A percentile compares a stretch with the other conserved stretches of the same genome.
Evolutionary conservation across 768 basidiomycete species (phyloP).

Genomic region (Lentinula detonsa): DNA sequence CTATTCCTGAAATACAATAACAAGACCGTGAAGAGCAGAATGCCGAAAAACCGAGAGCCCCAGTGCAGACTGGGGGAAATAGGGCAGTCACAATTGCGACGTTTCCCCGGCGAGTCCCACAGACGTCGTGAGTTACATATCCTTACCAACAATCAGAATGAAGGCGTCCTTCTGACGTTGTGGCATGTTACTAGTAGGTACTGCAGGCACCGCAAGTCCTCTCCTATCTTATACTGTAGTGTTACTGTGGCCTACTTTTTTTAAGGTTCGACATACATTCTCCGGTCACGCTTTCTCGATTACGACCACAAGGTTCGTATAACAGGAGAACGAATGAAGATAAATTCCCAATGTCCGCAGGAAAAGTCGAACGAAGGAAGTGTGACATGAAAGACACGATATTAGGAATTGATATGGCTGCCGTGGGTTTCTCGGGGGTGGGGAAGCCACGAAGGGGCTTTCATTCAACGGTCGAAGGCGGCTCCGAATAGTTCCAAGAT

Average conservation of each 20-base stretch:
- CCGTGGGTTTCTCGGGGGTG: neutral
- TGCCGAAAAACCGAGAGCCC: too few species aligned
- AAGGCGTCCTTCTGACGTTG: neutral
- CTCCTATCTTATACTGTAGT: neutral
- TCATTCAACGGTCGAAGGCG: neutral
- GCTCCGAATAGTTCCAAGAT: neutral
- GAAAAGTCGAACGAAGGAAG: too few species aligned
- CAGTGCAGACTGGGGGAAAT: neutral
- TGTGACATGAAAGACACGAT: neutral
- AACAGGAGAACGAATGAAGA: too few species aligned
- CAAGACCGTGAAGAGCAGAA: too few species aligned
- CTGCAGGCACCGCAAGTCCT: neutral
- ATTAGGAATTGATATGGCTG: neutral
- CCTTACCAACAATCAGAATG: neutral
- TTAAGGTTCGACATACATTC: too few species aligned
- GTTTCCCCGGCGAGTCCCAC: neutral
- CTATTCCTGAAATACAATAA: too few species aligned
- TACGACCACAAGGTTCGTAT: too few species aligned
- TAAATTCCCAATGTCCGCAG: too few species aligned
- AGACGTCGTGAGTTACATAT: neutral
- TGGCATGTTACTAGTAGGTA: neutral
- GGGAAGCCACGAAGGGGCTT: neutral
- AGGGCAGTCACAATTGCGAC: neutral
- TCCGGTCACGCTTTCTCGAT: too few species aligned
- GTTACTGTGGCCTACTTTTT: too few species aligned